Conservation (phyloP, 768 basidiomycete species). For the Naganishia kalamii region DNA sequence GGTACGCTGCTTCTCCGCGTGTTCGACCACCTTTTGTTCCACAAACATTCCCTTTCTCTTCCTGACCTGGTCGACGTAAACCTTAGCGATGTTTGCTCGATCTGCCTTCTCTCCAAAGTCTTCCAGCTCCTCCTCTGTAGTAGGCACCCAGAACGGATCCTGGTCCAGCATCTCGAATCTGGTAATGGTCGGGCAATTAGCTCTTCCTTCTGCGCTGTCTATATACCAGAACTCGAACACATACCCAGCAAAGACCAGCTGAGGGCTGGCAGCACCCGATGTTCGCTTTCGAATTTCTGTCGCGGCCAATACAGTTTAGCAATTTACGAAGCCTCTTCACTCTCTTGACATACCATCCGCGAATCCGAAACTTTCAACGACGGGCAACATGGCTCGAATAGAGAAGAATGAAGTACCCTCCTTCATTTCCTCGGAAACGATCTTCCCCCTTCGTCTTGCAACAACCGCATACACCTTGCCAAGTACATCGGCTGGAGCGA, state of each 20-base stretch:
- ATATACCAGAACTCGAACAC: constrained; percentile 35
- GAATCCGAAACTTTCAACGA: constrained; percentile 96
- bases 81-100: constrained; percentile 82
- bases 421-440: constrained; percentile 97
- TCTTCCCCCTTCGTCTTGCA: constrained; percentile 78
- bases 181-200: background rate
- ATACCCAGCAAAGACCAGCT: constrained; percentile 90
- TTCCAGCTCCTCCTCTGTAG: constrained; percentile 91
- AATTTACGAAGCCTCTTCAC: background rate
- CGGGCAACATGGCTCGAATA: constrained; percentile 80
- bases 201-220: background rate
- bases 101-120: constrained; percentile 96
- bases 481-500: constrained; percentile 73
- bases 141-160: constrained; percentile 97
- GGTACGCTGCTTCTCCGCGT: constrained; percentile 95
- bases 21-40: constrained; percentile 87
- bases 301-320: background rate
- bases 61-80: constrained; percentile 83
- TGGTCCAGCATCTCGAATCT: constrained; percentile 89
- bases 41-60: constrained; percentile 93
- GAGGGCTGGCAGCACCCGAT: constrained; percentile 93
- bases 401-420: constrained; percentile 94
- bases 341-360: constrained; percentile 71
- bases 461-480: constrained; percentile 97
- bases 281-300: constrained; percentile 91